Conservation (phyloP, 768 basidiomycete species). For the Mycena galopus region DNA sequence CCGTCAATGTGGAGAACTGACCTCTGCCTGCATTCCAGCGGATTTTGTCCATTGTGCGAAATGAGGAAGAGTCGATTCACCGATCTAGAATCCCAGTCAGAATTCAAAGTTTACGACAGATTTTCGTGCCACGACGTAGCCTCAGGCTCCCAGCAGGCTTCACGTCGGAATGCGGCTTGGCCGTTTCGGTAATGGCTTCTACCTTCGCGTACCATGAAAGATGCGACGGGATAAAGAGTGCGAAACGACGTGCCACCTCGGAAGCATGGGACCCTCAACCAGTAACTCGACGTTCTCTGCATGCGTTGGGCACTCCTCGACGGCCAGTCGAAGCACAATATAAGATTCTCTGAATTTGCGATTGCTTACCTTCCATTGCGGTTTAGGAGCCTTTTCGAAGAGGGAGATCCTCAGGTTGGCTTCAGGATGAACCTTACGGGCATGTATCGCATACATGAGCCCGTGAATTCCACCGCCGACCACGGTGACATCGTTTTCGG, state of each 20-base stretch:
- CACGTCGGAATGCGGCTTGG: too few species aligned
- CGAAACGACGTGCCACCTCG: too few species aligned
- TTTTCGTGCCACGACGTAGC: background rate
- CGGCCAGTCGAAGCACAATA: background rate
- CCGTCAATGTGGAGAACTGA: background rate
- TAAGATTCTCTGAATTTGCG: background rate
- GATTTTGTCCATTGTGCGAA: constrained; percentile 29
- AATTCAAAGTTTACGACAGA: background rate
- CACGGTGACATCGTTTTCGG: constrained; percentile 20
- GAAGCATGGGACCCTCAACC: too few species aligned
- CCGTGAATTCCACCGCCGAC: constrained; percentile 27
- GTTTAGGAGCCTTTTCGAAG: constrained; percentile 20
- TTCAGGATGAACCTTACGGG: constrained; percentile 12
- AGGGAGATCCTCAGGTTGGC: constrained; percentile 23
- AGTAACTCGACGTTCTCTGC: too few species aligned
- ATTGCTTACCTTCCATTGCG: constrained; percentile 19
- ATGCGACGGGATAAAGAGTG: too few species aligned
- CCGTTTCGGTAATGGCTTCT: too few species aligned
- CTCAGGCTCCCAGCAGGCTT: background rate
- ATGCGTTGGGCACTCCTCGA: too few species aligned
- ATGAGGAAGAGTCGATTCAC: constrained; percentile 33
- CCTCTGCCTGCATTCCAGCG: constrained; percentile 27
- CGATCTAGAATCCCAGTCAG: constrained; percentile 8
- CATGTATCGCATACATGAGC: constrained; percentile 21
- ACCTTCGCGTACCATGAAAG: too few species aligned